Percentiles rank a stretch among this genome's conserved stretches.
Conservation (phyloP, 2,329 filamentous ascomycete genomes). For the Penicillium psychrosexuale region DNA sequence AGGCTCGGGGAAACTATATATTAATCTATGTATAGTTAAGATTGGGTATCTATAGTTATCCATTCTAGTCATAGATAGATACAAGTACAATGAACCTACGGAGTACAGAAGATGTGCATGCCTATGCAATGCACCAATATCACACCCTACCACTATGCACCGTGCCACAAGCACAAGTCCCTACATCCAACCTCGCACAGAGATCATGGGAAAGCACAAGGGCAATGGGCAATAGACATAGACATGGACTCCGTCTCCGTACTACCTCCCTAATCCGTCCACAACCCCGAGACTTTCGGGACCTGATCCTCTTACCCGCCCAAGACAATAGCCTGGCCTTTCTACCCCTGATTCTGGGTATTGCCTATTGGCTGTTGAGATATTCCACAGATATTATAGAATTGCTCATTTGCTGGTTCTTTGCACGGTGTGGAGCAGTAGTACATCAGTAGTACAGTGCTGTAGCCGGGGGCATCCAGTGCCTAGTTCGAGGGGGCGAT, state of each 20-base stretch:
- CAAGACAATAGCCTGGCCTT: not conserved
- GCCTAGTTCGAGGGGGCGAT: not conserved
- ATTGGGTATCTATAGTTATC: no score
- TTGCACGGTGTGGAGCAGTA: no score
- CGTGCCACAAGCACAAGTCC: constrained; percentile 1
- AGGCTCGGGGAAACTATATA: constrained; percentile 1
- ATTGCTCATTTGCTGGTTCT: no score
- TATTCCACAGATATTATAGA: no score
- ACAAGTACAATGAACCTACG: not conserved
- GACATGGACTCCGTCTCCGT: not conserved
- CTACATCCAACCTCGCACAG: constrained; percentile 4
- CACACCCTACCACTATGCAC: not conserved
- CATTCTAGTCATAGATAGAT: not conserved
- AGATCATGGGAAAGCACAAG: not conserved
- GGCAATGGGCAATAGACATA: not conserved
- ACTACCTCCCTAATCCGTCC: constrained; percentile 11
- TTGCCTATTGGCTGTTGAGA: not conserved
- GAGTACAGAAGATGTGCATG: not conserved
- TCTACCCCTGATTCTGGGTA: not conserved
- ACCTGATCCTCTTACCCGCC: not conserved
- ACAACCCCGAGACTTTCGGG: constrained; percentile 10
- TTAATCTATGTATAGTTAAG: not conserved
- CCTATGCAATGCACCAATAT: not conserved
- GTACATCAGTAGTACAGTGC: no score
- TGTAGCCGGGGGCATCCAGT: not conserved